Percentiles rank a stretch among this genome's conserved stretches.
Conservation (phyloP, 1,139 yeast genomes). For the Saccharomycopsis hybrid region DNA sequence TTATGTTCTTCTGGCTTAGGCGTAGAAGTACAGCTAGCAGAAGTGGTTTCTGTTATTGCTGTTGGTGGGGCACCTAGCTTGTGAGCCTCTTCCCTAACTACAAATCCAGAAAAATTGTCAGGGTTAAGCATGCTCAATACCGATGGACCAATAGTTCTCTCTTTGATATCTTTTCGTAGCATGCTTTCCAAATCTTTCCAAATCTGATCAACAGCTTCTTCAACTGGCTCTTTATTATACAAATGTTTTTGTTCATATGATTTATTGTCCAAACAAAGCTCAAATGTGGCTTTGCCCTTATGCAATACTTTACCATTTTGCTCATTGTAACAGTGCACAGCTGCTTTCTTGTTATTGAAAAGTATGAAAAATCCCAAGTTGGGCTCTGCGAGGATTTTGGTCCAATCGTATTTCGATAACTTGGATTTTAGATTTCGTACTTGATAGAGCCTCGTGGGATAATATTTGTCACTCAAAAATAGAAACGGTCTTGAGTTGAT, state of each 20-base stretch:
- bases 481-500: conserved; percentile 52
- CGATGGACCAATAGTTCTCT: conserved; percentile 65
- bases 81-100: conserved; percentile 14
- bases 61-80: too few relatives aligned
- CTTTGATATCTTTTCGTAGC: conserved; percentile 66
- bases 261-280: conserved; percentile 16
- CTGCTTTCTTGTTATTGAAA: conserved; percentile 58
- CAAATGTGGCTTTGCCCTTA: conserved; percentile 19
- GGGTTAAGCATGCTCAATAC: conserved; percentile 58
- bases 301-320: conserved; percentile 55
- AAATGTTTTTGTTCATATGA: conserved; percentile 15
- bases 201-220: conserved; percentile 55
- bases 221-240: conserved; percentile 28
- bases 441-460: conserved; percentile 34
- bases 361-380: conserved; percentile 61
- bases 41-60: neutral
- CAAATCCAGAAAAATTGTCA: conserved; percentile 43
- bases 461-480: conserved; percentile 36
- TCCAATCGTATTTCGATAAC: conserved; percentile 46
- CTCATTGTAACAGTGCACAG: conserved; percentile 55
- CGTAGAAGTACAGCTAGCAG: neutral
- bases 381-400: conserved; percentile 53
- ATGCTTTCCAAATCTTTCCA: conserved; percentile 59
- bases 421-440: conserved; percentile 10
- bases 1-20: conserved; percentile 4